These are phyloP conservation scores for Pleurotus giganteus DNA, from an alignment of 768 basidiomycete species.

Conservation along the genomic window DNA sequence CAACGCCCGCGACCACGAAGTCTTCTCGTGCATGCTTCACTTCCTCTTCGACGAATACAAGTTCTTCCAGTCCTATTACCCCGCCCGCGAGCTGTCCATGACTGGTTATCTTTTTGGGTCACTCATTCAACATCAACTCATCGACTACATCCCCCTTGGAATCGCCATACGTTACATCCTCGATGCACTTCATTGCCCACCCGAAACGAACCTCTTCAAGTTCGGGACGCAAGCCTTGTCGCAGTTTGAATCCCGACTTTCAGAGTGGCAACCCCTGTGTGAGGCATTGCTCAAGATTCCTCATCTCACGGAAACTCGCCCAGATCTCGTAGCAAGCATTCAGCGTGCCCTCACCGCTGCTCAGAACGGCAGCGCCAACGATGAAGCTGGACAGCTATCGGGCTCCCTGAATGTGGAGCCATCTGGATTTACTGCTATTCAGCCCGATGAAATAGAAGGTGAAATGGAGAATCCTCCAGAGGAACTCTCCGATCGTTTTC, in stretches of 20 bases:
- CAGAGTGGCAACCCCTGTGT: constrained; percentile 93
- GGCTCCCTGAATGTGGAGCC: constrained; percentile 34
- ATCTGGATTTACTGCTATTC: constrained; percentile 75
- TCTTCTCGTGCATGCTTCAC: constrained; percentile 99
- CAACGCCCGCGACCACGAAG: constrained; percentile 85
- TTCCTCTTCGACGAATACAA: constrained; percentile 99
- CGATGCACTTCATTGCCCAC: constrained; percentile 87
- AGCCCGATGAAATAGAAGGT: constrained; percentile 63
- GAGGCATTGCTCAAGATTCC: constrained; percentile 86
- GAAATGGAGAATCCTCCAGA: constrained; percentile 73
- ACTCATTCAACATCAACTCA: constrained; percentile 88
- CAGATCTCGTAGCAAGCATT: constrained; percentile 72
- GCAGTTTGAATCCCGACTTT: constrained; percentile 81
- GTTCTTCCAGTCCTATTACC: constrained; percentile 97
- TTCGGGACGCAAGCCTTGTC: constrained; percentile 91
- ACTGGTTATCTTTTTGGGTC: constrained; percentile 96
- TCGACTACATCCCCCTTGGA: constrained; percentile 91
- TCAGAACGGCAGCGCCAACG: constrained; percentile 36
- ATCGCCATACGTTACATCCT: constrained; percentile 97
- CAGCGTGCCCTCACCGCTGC: constrained; percentile 65
- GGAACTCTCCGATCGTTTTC: constrained; percentile 86
- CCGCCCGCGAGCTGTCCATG: constrained; percentile 90
- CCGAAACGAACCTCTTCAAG: constrained; percentile 91
- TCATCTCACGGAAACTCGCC: constrained; percentile 80
- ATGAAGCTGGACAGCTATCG: constrained; percentile 36